Evolutionary conservation across 306 rosid genomes (phyloP).

Genomic region (Quercus wislizeni): DNA sequence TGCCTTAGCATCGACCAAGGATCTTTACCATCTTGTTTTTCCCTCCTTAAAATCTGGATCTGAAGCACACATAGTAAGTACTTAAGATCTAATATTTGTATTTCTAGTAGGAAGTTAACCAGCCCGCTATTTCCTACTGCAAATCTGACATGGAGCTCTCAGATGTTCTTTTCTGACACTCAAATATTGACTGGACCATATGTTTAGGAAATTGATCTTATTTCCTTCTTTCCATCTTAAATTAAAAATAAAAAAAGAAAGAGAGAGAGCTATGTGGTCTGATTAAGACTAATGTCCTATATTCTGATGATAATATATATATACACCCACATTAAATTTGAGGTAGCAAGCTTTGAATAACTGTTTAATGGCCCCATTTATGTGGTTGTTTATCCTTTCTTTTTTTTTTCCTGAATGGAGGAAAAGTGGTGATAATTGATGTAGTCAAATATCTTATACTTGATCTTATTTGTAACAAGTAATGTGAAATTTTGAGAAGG

Average conservation of each 20-base stretch:
- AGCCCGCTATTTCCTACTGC: neutral
- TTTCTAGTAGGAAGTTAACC: neutral
- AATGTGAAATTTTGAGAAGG: too few species aligned
- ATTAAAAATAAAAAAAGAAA: too few species aligned
- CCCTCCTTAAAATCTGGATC: constrained; percentile 93
- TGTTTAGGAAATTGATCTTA: neutral
- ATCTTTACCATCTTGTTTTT: constrained; percentile 85
- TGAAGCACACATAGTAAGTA: constrained; percentile 82
- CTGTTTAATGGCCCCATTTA: too few species aligned
- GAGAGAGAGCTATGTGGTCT: neutral
- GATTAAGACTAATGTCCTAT: neutral
- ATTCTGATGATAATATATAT: too few species aligned
- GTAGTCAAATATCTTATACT: too few species aligned
- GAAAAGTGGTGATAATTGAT: too few species aligned
- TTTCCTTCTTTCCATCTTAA: neutral
- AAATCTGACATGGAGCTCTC: neutral
- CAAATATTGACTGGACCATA: neutral
- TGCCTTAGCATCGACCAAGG: constrained; percentile 63
- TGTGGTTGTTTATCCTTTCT: too few species aligned
- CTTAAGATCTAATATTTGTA: neutral
- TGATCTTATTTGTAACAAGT: too few species aligned
- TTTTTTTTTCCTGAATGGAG: too few species aligned
- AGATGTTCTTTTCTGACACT: neutral
- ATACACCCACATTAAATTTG: too few species aligned
- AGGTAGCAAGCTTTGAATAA: too few species aligned